Evolutionary conservation across 2,329 filamentous ascomycete genomes (phyloP), one percentile per base, ranked within the genome.

Genomic region (Ceratocystis albifundus): DNA sequence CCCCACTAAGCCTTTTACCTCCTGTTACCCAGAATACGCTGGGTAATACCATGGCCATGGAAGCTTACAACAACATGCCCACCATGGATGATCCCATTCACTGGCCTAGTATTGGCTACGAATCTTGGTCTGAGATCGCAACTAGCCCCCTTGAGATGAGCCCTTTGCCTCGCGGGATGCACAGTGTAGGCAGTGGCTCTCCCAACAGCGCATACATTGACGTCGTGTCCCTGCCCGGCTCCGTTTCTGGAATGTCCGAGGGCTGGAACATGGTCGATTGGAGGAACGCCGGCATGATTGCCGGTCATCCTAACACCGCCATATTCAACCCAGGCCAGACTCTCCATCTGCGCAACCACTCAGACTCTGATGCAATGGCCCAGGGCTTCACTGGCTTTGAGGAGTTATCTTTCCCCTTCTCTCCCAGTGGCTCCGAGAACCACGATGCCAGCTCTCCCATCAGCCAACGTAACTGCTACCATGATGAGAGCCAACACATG

Each of bases 321-420:
- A 92, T 96, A 72, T 95, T 96, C 80, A 96, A 96, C 76, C 93
- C 93, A 1, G 85, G 88, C 69, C 89, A 96, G 77, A 95, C 91
- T 0, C 79, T 97, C 64, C 93, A 96, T 77, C 82, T 96, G 72
- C 85, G 92, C 71, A 92, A 88, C 65, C 94, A 88, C 1, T 88
- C 92, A 44, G 84, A 86, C 71, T 75, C 84, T 75, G 80, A 82
- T 74, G 79, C 87, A 73, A 73, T 88, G 80, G 74, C 90, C 77
- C 78, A 85, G 69, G 62, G 53, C 6, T 94, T 89, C 77, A 96
- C 88, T 71, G 90, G 95, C 74, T 90, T 96, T 71, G 84, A 90
- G 62, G 77, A 74, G 1, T 89, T 92, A 75, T 82, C 86, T 25
- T 87, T 87, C 73, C 88, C 88, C 0, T 87, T 94, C 78, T 96